Evolutionary conservation across 148 eudicot species (phyloP).

Genomic region (Cornus kousa): DNA sequence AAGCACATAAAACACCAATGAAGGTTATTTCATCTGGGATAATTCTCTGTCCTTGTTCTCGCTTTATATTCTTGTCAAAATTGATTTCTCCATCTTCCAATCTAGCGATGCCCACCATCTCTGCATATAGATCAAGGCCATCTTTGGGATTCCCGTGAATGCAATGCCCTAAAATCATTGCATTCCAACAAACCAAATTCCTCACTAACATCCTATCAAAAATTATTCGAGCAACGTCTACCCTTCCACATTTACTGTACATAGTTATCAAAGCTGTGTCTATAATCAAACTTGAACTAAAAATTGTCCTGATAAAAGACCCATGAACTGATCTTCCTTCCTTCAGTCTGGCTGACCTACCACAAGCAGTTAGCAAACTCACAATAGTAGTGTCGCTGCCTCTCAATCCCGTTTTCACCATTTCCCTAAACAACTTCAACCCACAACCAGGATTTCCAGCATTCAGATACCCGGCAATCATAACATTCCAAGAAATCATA

Average conservation of each 20-base stretch:
- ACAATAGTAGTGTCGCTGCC: not conserved
- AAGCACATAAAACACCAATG: constrained; percentile 68
- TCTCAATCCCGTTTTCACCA: constrained; percentile 9
- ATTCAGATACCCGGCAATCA: constrained; percentile 64
- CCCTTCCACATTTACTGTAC: constrained; percentile 57
- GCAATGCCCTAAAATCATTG: constrained; percentile 79
- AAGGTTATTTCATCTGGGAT: constrained; percentile 69
- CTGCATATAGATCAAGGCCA: constrained; percentile 55
- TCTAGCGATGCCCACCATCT: constrained; percentile 34
- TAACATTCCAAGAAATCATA: constrained; percentile 67
- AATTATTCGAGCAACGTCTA: constrained; percentile 4
- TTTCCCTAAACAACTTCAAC: constrained; percentile 21
- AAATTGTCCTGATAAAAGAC: constrained; percentile 31
- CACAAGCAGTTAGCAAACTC: not conserved
- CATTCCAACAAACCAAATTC: constrained; percentile 74
- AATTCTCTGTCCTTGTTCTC: constrained; percentile 13
- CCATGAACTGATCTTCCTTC: constrained; percentile 78
- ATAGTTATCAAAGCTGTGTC: constrained; percentile 61
- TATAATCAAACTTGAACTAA: constrained; percentile 42
- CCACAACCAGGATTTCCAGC: constrained; percentile 51
- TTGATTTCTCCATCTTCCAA: constrained; percentile 10
- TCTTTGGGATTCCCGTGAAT: constrained; percentile 63
- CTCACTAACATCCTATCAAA: constrained; percentile 19
- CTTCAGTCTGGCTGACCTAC: constrained; percentile 29
- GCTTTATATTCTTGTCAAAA: not conserved